Evolutionary conservation across 805 yeast species (phyloP).

Genomic region (Wickerhamiella brachini): DNA sequence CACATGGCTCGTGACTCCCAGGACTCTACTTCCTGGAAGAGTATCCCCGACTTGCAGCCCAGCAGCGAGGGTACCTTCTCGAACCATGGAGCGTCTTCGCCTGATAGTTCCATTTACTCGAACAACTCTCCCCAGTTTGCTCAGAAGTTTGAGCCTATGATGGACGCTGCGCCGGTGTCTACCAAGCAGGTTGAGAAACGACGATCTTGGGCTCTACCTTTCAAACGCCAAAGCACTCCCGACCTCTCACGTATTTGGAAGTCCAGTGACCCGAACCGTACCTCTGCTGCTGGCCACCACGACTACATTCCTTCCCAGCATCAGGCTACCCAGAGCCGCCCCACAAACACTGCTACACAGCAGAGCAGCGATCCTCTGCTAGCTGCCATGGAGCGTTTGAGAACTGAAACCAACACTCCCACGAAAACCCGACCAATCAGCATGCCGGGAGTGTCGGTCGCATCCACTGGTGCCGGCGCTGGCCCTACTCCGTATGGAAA

Average conservation of each 20-base stretch:
- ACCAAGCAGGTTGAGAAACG: slow-evolving; percentile 10
- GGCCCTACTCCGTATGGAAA: slow-evolving; percentile 1
- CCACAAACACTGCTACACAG: slow-evolving; percentile 1
- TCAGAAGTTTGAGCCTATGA: neutral
- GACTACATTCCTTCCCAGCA: neutral
- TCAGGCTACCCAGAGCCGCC: neutral
- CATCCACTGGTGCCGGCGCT: neutral
- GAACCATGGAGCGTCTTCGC: slow-evolving; percentile 12
- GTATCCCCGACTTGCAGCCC: neutral
- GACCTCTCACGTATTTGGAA: slow-evolving; percentile 21
- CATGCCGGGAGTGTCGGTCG: slow-evolving; percentile 7
- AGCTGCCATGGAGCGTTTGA: slow-evolving; percentile 37
- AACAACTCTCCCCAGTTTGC: slow-evolving; percentile 1
- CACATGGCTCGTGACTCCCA: neutral
- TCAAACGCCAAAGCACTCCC: slow-evolving; percentile 26
- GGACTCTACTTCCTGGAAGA: neutral
- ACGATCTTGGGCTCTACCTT: slow-evolving; percentile 33
- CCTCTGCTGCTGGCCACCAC: slow-evolving; percentile 2
- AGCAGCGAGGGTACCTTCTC: slow-evolving; percentile 11
- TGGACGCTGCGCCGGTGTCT: neutral
- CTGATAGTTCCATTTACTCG: slow-evolving; percentile 18
- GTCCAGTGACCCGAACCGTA: neutral
- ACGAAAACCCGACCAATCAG: slow-evolving; percentile 8
- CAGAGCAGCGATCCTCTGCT: slow-evolving; percentile 35
- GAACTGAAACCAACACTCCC: neutral